Evolutionary conservation across 768 basidiomycete species (phyloP).

Genomic region (Kondoa malvinella): DNA sequence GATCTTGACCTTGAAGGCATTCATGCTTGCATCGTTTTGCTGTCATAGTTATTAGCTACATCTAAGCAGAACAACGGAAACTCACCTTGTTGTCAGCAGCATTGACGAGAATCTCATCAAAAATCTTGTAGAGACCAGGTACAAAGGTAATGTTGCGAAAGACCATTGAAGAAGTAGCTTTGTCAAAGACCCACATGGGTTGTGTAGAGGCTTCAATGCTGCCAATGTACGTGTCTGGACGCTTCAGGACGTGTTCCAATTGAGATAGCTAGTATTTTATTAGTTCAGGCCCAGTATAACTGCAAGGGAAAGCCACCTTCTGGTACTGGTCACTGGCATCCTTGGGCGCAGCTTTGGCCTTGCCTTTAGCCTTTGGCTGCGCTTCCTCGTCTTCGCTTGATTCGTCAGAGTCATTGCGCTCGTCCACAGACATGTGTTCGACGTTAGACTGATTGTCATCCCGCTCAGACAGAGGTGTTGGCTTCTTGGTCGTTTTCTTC

Average conservation of each 20-base stretch:
- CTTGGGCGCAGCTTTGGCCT: constrained; percentile 41
- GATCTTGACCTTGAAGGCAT: constrained; percentile 71
- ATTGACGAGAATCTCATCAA: constrained; percentile 97
- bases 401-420: constrained; percentile 43
- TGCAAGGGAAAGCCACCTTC: constrained; percentile 9
- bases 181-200: constrained; percentile 84
- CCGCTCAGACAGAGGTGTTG: background rate
- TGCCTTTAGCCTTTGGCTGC: constrained; percentile 44
- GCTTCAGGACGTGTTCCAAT: constrained; percentile 81
- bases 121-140: constrained; percentile 97
- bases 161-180: constrained; percentile 64
- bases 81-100: constrained; percentile 95
- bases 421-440: constrained; percentile 1
- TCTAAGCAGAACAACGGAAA: background rate
- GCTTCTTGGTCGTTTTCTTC: constrained; percentile 8
- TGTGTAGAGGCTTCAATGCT: constrained; percentile 78
- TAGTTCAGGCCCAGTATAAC: background rate
- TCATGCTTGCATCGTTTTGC: constrained; percentile 87
- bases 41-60: constrained; percentile 29
- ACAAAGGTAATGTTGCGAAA: constrained; percentile 55
- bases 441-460: constrained; percentile 2
- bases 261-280: constrained; percentile 52
- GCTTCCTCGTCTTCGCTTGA: constrained; percentile 10
- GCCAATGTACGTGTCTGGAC: constrained; percentile 90
- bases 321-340: constrained; percentile 16